Percentiles rank a stretch among this genome's conserved stretches.
These are phyloP conservation scores for Nakazawaea molendinolei DNA, from an alignment of 805 yeast genomes.

Conservation along the genomic window DNA sequence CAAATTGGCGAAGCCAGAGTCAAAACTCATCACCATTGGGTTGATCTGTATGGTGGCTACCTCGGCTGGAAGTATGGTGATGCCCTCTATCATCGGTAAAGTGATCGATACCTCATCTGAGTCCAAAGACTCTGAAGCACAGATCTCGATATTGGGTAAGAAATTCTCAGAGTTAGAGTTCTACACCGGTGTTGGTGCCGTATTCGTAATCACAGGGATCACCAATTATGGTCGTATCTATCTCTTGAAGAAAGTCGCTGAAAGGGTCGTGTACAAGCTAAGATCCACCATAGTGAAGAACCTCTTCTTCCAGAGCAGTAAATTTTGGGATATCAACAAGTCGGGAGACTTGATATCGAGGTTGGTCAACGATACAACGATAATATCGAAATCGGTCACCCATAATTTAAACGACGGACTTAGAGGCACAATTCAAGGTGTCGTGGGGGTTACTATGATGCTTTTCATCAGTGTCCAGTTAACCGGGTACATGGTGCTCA, in stretches of 20 bases:
- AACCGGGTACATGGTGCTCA: slow-evolving; percentile 70
- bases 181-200: slow-evolving; percentile 49
- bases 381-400: slow-evolving; percentile 80
- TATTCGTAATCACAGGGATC: slow-evolving; percentile 66
- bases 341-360: slow-evolving; percentile 91
- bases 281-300: slow-evolving; percentile 72
- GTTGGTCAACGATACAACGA: slow-evolving; percentile 80
- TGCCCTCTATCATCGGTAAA: slow-evolving; percentile 82
- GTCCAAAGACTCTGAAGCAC: slow-evolving; percentile 15
- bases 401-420: slow-evolving; percentile 91
- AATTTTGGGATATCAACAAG: slow-evolving; percentile 81
- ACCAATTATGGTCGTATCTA: slow-evolving; percentile 82
- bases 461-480: slow-evolving; percentile 74
- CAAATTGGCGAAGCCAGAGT: slow-evolving; percentile 50
- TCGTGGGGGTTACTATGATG: slow-evolving; percentile 91
- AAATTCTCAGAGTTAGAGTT: slow-evolving; percentile 64
- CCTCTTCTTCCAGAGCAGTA: slow-evolving; percentile 78
- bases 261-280: slow-evolving; percentile 76
- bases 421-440: slow-evolving; percentile 73
- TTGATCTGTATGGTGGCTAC: slow-evolving; percentile 58
- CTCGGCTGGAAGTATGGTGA: slow-evolving; percentile 71
- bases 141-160: slow-evolving; percentile 24
- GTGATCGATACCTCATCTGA: slow-evolving; percentile 65
- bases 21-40: slow-evolving; percentile 51
- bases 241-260: slow-evolving; percentile 74